Conservation (phyloP, 306 rosid genomes). For the Corylus americana region DNA sequence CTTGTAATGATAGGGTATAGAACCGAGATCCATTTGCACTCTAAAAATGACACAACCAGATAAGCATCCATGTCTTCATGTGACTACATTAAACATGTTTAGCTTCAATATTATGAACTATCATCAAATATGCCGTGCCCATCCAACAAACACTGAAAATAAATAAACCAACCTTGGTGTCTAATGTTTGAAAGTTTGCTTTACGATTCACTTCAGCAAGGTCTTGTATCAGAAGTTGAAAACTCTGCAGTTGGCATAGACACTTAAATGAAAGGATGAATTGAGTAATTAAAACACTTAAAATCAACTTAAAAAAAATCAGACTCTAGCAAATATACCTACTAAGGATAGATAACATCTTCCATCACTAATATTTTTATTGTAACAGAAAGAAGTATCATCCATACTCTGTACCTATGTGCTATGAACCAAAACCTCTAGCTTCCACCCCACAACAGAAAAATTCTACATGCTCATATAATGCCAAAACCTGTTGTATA, state of each 20-base stretch:
- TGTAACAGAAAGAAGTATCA: neutral
- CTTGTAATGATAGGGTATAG: neutral
- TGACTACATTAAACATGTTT: neutral
- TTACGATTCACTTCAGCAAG: constrained; percentile 49
- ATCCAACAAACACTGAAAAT: constrained; percentile 1
- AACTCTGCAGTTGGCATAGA: constrained; percentile 42
- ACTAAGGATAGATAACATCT: neutral
- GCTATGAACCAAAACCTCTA: neutral
- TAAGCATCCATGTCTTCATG: constrained; percentile 4
- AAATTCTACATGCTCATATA: neutral
- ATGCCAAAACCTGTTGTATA: neutral
- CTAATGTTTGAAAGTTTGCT: constrained; percentile 40
- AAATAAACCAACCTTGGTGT: constrained; percentile 51
- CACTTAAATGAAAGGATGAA: constrained; percentile 19
- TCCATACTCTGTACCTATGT: neutral
- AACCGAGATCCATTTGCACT: neutral
- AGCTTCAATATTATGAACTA: neutral
- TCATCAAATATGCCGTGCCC: neutral
- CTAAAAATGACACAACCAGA: neutral
- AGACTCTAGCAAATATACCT: neutral
- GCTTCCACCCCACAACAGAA: neutral
- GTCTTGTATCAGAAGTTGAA: constrained; percentile 64
- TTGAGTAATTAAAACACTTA: neutral
- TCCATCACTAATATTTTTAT: neutral
- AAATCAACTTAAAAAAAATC: neutral